Evolutionary conservation across 495 filamentous ascomycete genomes (phyloP).

Genomic region (Tricharina praecox): DNA sequence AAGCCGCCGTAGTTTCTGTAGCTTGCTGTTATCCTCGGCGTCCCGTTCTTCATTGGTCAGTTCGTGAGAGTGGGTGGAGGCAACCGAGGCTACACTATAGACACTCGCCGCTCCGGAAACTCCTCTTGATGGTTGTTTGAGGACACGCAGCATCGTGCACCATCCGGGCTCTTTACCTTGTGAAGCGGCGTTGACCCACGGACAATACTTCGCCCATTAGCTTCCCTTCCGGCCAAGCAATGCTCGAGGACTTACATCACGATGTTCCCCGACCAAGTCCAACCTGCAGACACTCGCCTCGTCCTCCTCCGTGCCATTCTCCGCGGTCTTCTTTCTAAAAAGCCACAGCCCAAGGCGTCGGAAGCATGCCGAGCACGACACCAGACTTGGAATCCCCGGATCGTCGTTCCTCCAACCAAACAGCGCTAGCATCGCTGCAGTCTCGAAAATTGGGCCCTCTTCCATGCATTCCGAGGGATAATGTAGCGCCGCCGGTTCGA

Average conservation of each 20-base stretch:
- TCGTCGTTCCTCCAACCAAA: slow-evolving; percentile 75
- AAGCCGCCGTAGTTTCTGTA: slow-evolving; percentile 22
- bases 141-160: slow-evolving; percentile 14
- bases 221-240: not conserved
- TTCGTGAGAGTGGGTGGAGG: not conserved
- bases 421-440: slow-evolving; percentile 58
- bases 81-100: slow-evolving; percentile 10
- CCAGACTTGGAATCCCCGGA: slow-evolving; percentile 47
- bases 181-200: slow-evolving; percentile 20
- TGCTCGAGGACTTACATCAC: slow-evolving; percentile 15
- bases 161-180: slow-evolving; percentile 26
- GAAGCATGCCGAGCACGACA: slow-evolving; percentile 68
- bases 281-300: slow-evolving; percentile 23
- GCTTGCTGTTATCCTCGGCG: slow-evolving; percentile 21
- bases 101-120: slow-evolving; percentile 13
- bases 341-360: slow-evolving; percentile 86
- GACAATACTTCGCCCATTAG: slow-evolving; percentile 19
- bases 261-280: slow-evolving; percentile 24
- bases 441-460: slow-evolving; percentile 35
- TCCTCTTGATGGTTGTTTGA: slow-evolving; percentile 16
- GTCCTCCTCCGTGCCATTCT: slow-evolving; percentile 6
- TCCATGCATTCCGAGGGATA: slow-evolving; percentile 13
- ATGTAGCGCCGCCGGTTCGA: slow-evolving; percentile 27
- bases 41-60: slow-evolving; percentile 15
- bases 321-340: slow-evolving; percentile 40